Evolutionary conservation across 305 asterid species (phyloP).

Genomic region (Caryopteris hybrid): DNA sequence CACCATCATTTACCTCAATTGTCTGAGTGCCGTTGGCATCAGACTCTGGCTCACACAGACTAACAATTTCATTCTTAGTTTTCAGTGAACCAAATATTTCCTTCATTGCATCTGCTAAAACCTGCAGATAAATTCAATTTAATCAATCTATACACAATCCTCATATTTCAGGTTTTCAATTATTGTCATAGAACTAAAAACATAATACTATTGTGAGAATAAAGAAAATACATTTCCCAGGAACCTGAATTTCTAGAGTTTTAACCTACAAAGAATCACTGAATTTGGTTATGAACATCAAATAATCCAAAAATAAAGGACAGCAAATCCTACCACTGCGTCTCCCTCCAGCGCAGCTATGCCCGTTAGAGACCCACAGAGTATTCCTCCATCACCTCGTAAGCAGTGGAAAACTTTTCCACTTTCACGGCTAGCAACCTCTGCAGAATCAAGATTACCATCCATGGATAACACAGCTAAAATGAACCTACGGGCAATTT

Average conservation of each 20-base stretch:
- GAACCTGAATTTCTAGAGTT: not conserved
- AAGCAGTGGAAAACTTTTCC: constrained; percentile 89
- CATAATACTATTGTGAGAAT: constrained; percentile 1
- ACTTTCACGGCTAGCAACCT: constrained; percentile 81
- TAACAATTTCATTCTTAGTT: constrained; percentile 45
- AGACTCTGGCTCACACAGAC: constrained; percentile 41
- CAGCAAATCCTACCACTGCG: constrained; percentile 63
- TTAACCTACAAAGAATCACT: not conserved
- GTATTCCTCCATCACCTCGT: constrained; percentile 91
- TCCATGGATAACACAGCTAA: constrained; percentile 78
- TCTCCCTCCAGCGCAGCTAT: constrained; percentile 89
- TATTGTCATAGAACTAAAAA: not conserved
- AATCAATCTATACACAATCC: not conserved
- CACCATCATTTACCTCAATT: constrained; percentile 41
- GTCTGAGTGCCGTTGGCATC: constrained; percentile 44
- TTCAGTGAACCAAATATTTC: constrained; percentile 69
- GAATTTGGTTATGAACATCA: constrained; percentile 7
- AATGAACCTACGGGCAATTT: constrained; percentile 84
- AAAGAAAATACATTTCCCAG: not conserved
- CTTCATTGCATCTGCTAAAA: constrained; percentile 84
- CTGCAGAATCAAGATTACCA: constrained; percentile 78
- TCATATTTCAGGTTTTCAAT: not conserved
- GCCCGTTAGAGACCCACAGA: constrained; percentile 88
- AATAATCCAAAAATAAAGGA: constrained; percentile 6
- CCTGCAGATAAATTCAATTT: constrained; percentile 48